Evolutionary conservation across 352 stramenopile genomes (phyloP).

Genomic region (Phytopythium vexans): DNA sequence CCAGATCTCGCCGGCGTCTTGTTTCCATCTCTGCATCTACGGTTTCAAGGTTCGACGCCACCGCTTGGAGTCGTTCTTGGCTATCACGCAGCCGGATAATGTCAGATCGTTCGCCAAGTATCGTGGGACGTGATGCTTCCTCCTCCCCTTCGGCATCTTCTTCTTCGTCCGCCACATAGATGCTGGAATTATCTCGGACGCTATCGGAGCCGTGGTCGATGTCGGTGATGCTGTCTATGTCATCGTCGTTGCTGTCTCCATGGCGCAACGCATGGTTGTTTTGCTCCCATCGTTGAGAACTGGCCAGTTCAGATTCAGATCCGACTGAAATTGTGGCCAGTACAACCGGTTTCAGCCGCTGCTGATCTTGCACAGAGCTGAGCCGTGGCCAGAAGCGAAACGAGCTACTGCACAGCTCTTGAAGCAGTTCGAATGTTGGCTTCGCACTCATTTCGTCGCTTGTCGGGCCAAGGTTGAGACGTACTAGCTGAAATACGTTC

Average conservation of each 20-base stretch:
- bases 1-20: slow-evolving; percentile 43
- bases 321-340: slow-evolving; percentile 5
- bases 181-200: neutral
- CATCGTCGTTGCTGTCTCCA: slow-evolving; percentile 12
- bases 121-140: no score
- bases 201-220: slow-evolving; percentile 4
- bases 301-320: neutral
- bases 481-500: slow-evolving; percentile 74
- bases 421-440: slow-evolving; percentile 2
- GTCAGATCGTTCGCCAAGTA: no score
- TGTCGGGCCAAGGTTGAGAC: slow-evolving; percentile 75
- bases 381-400: slow-evolving; percentile 41
- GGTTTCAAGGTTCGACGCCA: neutral
- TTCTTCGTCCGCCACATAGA: neutral
- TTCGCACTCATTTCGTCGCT: neutral
- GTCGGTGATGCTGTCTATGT: slow-evolving; percentile 9
- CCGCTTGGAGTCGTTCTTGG: no score
- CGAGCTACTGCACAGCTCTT: neutral
- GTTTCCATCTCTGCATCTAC: neutral
- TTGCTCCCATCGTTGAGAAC: slow-evolving; percentile 5
- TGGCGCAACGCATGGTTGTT: neutral
- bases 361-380: slow-evolving; percentile 34
- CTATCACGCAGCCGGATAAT: no score
- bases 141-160: neutral
- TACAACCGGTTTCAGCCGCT: slow-evolving; percentile 38